Conservation (phyloP, 1,284 basidiomycete species). For the Phellopilus nigrolimitatus region DNA sequence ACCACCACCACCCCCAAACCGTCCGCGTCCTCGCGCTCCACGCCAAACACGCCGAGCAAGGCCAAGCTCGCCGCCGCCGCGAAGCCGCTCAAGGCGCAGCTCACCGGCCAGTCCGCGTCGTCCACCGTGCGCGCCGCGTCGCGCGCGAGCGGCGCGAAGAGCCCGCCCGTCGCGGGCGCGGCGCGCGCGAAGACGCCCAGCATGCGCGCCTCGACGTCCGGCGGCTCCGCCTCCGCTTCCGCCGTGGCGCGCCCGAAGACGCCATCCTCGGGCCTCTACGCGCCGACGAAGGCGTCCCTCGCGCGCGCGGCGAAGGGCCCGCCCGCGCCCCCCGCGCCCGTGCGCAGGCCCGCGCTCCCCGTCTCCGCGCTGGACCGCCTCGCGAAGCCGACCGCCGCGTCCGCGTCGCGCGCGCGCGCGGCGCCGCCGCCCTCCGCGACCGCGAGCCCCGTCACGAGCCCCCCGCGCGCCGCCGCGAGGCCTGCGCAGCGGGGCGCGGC, state of each 20-base stretch:
- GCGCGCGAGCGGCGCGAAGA: slow-evolving; percentile 36
- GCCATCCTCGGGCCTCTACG: slow-evolving; percentile 49
- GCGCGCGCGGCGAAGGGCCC: slow-evolving; percentile 58
- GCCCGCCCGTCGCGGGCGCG: slow-evolving; percentile 38
- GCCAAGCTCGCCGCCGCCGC: slow-evolving; percentile 28
- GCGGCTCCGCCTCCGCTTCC: slow-evolving; percentile 27
- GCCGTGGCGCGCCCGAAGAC: slow-evolving; percentile 26
- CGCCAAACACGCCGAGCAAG: slow-evolving; percentile 28
- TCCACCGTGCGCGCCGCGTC: slow-evolving; percentile 32
- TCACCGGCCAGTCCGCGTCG: slow-evolving; percentile 45
- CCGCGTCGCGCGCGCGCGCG: slow-evolving; percentile 48
- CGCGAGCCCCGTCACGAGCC: slow-evolving; percentile 26
- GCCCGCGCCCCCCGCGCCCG: slow-evolving; percentile 41
- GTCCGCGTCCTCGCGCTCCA: slow-evolving; percentile 23
- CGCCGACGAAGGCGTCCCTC: slow-evolving; percentile 73
- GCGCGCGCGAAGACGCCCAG: slow-evolving; percentile 43
- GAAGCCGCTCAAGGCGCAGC: slow-evolving; percentile 46
- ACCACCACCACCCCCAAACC: slow-evolving; percentile 22
- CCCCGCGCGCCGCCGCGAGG: slow-evolving; percentile 24
- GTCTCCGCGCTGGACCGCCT: slow-evolving; percentile 54
- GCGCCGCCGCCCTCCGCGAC: too few relatives aligned
- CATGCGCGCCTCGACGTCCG: slow-evolving; percentile 16
- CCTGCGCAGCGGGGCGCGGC: slow-evolving; percentile 23
- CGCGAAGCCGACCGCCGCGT: slow-evolving; percentile 73
- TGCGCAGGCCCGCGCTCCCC: slow-evolving; percentile 44